Base-by-base conservation (phyloP, 2,329 filamentous ascomycete species). In the Botryotinia convoluta region DNA sequence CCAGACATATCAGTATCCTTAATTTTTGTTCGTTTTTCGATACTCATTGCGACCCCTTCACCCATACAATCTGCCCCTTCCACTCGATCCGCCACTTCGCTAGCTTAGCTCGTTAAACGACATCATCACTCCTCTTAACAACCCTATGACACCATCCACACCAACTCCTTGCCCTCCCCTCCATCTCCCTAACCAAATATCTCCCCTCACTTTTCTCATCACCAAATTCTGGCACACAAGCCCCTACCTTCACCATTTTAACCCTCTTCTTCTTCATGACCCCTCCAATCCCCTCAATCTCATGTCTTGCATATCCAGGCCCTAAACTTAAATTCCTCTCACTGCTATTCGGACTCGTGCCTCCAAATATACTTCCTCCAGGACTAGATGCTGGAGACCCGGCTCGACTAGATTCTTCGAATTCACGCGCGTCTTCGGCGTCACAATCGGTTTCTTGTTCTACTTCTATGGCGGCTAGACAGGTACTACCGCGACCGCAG, bases 251-350 rank as follows among this genome's bases (percentile, higher is more conserved):
- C 9, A 97, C 89, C 84, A 93, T 91, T 79, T 91, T 91, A 78
- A 96, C 93, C n/a, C 92, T 86, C 83, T 95, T 97, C 75, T 91
- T 92, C 85, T 97, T 97, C 71, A 98, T 89, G 22, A 92, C 88
- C 0, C 95, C 95, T 18, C 95, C 95, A 62, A 98, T 93, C 3
- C 95, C 95, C 79, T 97, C 93, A 74, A 98, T 93, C 82, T 98
- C 95, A 80, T 97, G 94, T 60, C 93, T 87, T 73, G 90, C 87
- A 80, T 97, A 98, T 4, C 94, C 94, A 0, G 93, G 86, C 74
- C 91, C 84, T 77, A 86, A 82, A 77, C 69, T 80, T 72, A 42
- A 78, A 75, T 69, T 80, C 20, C 73, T 73, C 20, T 68, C n/a
- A n/a, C 72, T 74, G 57, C 73, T 75, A 32, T 57, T n/a, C 68